Evolutionary conservation across 2,329 filamentous ascomycete genomes (phyloP), one percentile per base, ranked within the genome.

Genomic region (Paecilomyces formosus): DNA sequence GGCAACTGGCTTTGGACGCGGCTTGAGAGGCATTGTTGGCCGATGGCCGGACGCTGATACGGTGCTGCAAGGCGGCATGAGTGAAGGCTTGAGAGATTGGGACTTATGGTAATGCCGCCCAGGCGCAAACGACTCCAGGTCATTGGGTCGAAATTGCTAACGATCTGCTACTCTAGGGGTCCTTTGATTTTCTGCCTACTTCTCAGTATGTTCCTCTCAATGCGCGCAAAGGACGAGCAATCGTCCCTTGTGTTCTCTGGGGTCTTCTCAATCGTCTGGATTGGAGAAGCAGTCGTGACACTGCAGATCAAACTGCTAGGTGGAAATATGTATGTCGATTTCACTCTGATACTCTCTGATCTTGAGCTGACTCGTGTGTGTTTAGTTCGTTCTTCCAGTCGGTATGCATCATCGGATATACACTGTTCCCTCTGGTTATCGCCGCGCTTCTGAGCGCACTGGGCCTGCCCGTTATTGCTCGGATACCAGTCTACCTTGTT

Each of bases 321-420:
- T 60, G 94, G 94, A 53, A 97, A 94, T 79, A 97, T 99, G 93
- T 97, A 80, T 76, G 92, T 39, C 15, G 13, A 18, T 4, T 15
- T 39, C 35, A 15, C 85, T 35, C 50, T 55, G 7, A 24, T 30
- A 22, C 53, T 58, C 26, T 53, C 60, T 54, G 18, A 39, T 24
- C 33, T 39, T 51, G 33, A 52, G 24, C 56, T 53, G 15, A 45
- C 56, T 15, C n/a, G 15, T 11, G 1, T 21, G 21, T 54, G 12
- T 68, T 55, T 71, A 97, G 93, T 69, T 97, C 94, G 18, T 99
- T 99, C 74, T 94, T 96, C 70, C 94, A 99, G 76, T 96, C 92
- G 59, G 85, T 99, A 65, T 97, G 92, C 75, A 95, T 99, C 68
- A 99, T 99, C 72, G 94, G 94, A 53, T 99, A 99, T 76, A 99